Conservation (phyloP, 2,329 filamentous ascomycete genomes). For the Neoscytalidium dimidiatum region DNA sequence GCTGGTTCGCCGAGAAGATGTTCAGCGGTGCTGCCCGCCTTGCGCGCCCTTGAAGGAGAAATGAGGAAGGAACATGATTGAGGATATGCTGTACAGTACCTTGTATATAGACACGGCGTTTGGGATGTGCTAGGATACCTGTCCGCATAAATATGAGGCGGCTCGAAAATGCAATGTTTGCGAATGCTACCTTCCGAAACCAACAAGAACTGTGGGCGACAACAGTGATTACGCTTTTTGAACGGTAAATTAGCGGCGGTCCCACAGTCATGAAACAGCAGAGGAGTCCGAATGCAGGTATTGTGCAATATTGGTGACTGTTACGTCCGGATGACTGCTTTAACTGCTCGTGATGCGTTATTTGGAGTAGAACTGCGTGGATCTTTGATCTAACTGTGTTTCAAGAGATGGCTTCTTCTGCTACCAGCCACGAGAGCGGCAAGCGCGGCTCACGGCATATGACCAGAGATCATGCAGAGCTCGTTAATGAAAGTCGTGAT, state of each 20-base stretch:
- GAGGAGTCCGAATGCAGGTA: too few species aligned
- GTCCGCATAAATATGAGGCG: background rate
- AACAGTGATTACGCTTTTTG: background rate
- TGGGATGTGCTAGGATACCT: constrained; percentile 7
- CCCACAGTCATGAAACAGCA: too few species aligned
- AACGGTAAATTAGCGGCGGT: background rate
- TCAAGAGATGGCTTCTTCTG: too few species aligned
- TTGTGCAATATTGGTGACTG: too few species aligned
- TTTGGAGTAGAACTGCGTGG: too few species aligned
- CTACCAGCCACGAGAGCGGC: background rate
- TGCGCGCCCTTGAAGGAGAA: background rate
- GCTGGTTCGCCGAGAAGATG: constrained; percentile 4
- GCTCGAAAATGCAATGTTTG: background rate
- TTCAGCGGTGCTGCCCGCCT: constrained; percentile 13
- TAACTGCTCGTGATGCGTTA: too few species aligned
- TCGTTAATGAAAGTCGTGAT: background rate
- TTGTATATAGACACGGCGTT: constrained; percentile 1
- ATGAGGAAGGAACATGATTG: background rate
- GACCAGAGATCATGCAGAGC: background rate
- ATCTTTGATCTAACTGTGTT: too few species aligned
- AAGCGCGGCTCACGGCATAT: background rate
- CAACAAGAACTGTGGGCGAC: too few species aligned
- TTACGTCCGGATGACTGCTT: too few species aligned
- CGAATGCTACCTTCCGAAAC: background rate
- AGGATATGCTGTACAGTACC: background rate